A percentile compares a stretch with the other conserved stretches of the same genome.
Evolutionary conservation across 2,329 filamentous ascomycete species (phyloP).

Genomic region (Stylonectria norvegica): DNA sequence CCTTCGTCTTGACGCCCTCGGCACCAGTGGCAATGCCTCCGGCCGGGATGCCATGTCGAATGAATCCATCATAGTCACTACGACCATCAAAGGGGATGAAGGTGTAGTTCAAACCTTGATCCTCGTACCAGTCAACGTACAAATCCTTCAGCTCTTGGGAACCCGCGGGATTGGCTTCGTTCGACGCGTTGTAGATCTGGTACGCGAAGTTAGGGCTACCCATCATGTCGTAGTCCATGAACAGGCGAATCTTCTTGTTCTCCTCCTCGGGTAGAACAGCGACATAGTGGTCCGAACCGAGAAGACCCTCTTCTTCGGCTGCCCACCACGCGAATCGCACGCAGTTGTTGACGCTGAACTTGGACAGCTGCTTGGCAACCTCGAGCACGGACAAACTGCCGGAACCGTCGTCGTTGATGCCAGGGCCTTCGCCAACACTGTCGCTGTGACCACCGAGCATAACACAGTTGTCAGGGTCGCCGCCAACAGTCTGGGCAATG

Average conservation of each 20-base stretch:
- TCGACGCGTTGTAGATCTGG: constrained; percentile 69
- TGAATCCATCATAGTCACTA: constrained; percentile 77
- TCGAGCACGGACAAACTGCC: constrained; percentile 62
- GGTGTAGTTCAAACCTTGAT: constrained; percentile 61
- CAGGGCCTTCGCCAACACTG: constrained; percentile 60
- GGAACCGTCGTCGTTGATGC: constrained; percentile 77
- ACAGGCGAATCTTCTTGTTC: constrained; percentile 60
- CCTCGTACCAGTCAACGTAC: constrained; percentile 64
- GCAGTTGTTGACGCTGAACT: constrained; percentile 60
- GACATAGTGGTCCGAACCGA: constrained; percentile 62
- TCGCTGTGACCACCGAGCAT: constrained; percentile 65
- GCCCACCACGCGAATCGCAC: constrained; percentile 68
- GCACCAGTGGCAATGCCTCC: constrained; percentile 77
- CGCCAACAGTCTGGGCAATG: constrained; percentile 57
- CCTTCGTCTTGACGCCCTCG: constrained; percentile 69
- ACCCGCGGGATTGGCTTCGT: constrained; percentile 65
- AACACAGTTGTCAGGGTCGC: constrained; percentile 61
- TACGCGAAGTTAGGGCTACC: constrained; percentile 64
- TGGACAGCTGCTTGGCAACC: constrained; percentile 56
- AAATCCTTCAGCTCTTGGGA: constrained; percentile 66
- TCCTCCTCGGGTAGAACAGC: constrained; percentile 52
- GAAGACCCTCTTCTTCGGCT: constrained; percentile 63
- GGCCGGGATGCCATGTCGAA: constrained; percentile 66
- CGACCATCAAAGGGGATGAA: constrained; percentile 75
- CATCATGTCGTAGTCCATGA: constrained; percentile 71